These are phyloP conservation scores for Monosporascus sp. DNA, from an alignment of 2,329 filamentous ascomycete genomes.

Conservation along the genomic window DNA sequence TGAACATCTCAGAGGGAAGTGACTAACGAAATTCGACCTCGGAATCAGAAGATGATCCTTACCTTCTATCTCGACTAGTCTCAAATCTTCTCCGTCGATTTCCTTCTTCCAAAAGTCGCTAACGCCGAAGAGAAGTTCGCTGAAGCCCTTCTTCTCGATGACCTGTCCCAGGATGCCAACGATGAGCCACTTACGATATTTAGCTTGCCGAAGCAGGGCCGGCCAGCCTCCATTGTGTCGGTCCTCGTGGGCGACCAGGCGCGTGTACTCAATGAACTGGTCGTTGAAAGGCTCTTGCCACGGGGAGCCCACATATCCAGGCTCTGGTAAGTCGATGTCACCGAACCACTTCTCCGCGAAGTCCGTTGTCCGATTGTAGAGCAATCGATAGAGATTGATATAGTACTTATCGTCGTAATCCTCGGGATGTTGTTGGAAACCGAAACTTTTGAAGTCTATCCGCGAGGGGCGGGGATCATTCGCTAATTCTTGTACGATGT, in stretches of 20 bases:
- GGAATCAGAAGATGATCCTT: slow-evolving; percentile 3
- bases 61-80: slow-evolving; percentile 29
- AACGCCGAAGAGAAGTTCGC: slow-evolving; percentile 34
- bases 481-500: not conserved
- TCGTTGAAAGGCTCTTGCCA: slow-evolving; percentile 21
- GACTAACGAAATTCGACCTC: no score
- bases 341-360: slow-evolving; percentile 25
- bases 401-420: slow-evolving; percentile 21
- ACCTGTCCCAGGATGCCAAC: slow-evolving; percentile 31
- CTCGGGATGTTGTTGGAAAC: slow-evolving; percentile 8
- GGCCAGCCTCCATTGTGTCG: slow-evolving; percentile 28
- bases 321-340: slow-evolving; percentile 13
- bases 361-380: slow-evolving; percentile 19
- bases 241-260: slow-evolving; percentile 30
- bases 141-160: slow-evolving; percentile 33
- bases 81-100: slow-evolving; percentile 25
- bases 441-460: slow-evolving; percentile 15
- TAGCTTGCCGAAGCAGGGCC: slow-evolving; percentile 21
- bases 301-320: slow-evolving; percentile 4
- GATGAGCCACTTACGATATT: slow-evolving; percentile 28
- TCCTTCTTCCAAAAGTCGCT: slow-evolving; percentile 15
- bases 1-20: not conserved
- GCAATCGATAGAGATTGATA: slow-evolving; percentile 15
- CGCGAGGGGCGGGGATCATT: slow-evolving; percentile 14
- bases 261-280: slow-evolving; percentile 30